Conservation (phyloP, 345 rosid species). For the Brassica cretica region DNA sequence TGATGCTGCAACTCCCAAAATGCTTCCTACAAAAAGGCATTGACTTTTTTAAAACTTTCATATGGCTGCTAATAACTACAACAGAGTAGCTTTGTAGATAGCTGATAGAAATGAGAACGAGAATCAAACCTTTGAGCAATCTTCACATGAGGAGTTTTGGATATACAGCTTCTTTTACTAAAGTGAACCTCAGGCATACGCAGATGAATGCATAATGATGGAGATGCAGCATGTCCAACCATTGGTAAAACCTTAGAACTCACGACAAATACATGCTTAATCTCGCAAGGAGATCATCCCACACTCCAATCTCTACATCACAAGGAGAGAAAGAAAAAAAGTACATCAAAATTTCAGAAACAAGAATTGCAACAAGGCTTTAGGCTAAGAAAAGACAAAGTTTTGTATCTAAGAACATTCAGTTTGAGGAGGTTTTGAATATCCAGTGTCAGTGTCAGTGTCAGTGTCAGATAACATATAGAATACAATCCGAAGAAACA, state of each 20-base stretch:
- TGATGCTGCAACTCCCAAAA: conserved; percentile 22
- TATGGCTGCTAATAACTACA: neutral
- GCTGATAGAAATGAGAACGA: neutral
- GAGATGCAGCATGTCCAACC: conserved; percentile 52
- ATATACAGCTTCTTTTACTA: conserved; percentile 25
- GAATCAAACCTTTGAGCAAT: conserved; percentile 38
- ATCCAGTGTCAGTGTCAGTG: neutral
- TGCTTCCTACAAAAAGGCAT: conserved; percentile 40
- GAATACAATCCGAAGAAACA: neutral
- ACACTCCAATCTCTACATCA: conserved; percentile 13
- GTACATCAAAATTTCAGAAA: neutral
- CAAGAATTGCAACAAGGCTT: neutral
- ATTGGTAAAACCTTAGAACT: conserved; percentile 34
- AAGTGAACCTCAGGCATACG: conserved; percentile 38
- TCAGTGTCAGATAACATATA: neutral
- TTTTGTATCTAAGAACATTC: conserved; percentile 4
- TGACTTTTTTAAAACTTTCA: neutral
- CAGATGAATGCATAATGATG: conserved; percentile 47
- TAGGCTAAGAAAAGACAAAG: neutral
- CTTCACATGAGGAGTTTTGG: conserved; percentile 31
- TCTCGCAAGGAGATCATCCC: neutral
- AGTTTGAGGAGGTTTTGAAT: neutral
- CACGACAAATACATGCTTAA: conserved; percentile 38
- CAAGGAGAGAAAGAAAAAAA: neutral
- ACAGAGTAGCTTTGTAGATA: neutral